Base-by-base conservation (phyloP, 2,329 filamentous ascomycete genomes). In the Hortaea werneckii region DNA sequence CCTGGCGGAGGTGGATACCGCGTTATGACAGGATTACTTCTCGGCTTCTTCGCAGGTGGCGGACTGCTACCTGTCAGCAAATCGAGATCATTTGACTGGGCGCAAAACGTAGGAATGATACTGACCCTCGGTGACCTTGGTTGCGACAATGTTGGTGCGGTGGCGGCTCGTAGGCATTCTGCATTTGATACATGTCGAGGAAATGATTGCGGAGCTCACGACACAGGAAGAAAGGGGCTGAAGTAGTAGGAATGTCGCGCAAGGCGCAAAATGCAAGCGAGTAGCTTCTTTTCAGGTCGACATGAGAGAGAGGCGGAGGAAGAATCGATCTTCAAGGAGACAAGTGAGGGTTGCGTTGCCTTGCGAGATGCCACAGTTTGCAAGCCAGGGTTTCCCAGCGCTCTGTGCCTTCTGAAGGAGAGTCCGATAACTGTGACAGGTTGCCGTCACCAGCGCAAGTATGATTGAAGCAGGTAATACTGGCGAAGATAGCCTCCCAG, bases 1-100 rank as follows among this genome's bases (percentile, higher is more conserved):
- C 69, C 69, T n/a, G 69, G 69, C 29, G 71, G 71, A 37, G 70
- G 71, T 41, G 71, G 67, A 58, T 73, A 74, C 29, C 67, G 62
- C 6, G 71, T 74, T 49, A 73, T 72, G 52, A 73, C 63, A 5
- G 69, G 68, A 30, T 71, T 70, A 13, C 68, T 64, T 50, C 71
- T 73, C 46, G 56, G 43, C 44, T 66, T 68, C 56, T 73, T 74
- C 2, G 57, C 50, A 11, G 65, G 59, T 11, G 62, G 60, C 11
- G 55, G 55, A 11, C 58, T 58, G 43, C 41, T 13, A 30, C 4
- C 10, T 12, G 40, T 45, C 13, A 49, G 43, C n/a, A 35, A 39
- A 29, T 29, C 20, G 28, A 41, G 32, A 41, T 10, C 9, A 29
- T 7, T 9, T 8, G 28, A 29, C 37, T 8, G 9, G 37, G 9